These are phyloP conservation scores for Ophiostoma sp. DNA, from an alignment of 2,329 filamentous ascomycete genomes.

Conservation along the genomic window DNA sequence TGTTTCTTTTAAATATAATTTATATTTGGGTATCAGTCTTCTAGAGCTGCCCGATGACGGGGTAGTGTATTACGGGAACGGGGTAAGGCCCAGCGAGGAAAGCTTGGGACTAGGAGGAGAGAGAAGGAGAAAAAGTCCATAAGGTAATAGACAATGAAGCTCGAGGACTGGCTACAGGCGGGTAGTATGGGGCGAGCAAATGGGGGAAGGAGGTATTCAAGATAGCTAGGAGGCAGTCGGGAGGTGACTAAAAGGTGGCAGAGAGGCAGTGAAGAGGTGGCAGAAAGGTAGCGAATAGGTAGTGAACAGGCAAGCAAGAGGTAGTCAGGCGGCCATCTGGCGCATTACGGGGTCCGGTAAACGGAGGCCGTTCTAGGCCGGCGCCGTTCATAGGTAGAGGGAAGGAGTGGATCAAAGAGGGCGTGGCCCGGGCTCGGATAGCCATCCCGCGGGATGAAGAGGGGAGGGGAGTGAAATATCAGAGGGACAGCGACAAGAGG, in stretches of 20 bases:
- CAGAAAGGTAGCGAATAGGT: too few species aligned
- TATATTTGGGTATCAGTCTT: background rate
- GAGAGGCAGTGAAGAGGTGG: background rate
- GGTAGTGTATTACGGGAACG: conserved; percentile 12
- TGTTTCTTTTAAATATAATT: background rate
- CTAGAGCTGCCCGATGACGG: conserved; percentile 7
- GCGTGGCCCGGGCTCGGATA: conserved; percentile 1
- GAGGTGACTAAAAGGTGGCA: too few species aligned
- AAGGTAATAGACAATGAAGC: background rate
- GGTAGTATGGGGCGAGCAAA: too few species aligned
- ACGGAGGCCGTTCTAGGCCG: background rate
- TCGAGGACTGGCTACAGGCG: background rate
- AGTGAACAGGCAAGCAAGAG: background rate
- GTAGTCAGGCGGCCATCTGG: background rate
- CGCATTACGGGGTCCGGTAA: conserved; percentile 6
- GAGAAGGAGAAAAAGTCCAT: background rate
- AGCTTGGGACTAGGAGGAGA: background rate
- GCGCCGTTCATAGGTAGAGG: conserved; percentile 1
- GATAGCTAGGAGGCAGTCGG: too few species aligned
- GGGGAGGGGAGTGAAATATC: background rate
- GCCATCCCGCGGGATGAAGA: conserved; percentile 5
- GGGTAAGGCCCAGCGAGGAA: conserved; percentile 17
- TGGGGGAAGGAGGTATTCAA: too few species aligned
- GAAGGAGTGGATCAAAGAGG: background rate
- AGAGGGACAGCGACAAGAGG: background rate